Percentiles rank a stretch among this genome's conserved stretches.
Evolutionary conservation across 306 rosid genomes (phyloP).

Genomic region (Trifolium fragiferum): DNA sequence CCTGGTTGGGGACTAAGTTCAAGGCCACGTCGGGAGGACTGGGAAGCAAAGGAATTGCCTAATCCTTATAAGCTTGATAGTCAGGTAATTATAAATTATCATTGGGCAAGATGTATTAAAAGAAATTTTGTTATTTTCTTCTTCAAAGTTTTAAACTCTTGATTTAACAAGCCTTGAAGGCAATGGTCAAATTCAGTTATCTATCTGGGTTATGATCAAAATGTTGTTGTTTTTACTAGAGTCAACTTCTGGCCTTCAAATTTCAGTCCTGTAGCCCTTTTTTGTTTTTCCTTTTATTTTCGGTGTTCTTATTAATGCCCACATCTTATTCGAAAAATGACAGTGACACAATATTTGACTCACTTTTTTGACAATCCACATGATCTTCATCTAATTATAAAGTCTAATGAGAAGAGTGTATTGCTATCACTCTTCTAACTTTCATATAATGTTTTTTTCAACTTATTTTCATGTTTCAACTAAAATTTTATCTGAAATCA

Average conservation of each 20-base stretch:
- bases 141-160: not conserved
- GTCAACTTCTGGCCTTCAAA: constrained; percentile 17
- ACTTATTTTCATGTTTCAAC: constrained; percentile 3
- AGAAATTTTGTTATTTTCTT: constrained; percentile 3
- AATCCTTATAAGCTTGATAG: constrained; percentile 90
- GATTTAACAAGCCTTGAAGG: constrained; percentile 2
- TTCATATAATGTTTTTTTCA: not conserved
- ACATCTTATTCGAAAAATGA: not conserved
- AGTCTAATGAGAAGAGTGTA: constrained; percentile 14
- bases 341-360: not conserved
- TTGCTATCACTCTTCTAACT: constrained; percentile 3
- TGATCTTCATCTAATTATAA: constrained; percentile 3
- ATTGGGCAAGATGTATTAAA: not conserved
- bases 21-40: constrained; percentile 69
- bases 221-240: not conserved
- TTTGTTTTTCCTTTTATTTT: not conserved
- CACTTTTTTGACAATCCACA: not conserved
- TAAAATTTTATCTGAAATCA: not conserved
- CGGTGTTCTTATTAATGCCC: not conserved
- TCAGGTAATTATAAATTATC: constrained; percentile 61
- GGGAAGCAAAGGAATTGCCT: constrained; percentile 86
- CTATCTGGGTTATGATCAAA: constrained; percentile 19
- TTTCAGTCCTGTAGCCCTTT: constrained; percentile 6
- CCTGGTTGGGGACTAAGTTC: constrained; percentile 98
- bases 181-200: not conserved